Conservation (phyloP, 208 protist genomes). For the Trypanosoma rangeli region DNA sequence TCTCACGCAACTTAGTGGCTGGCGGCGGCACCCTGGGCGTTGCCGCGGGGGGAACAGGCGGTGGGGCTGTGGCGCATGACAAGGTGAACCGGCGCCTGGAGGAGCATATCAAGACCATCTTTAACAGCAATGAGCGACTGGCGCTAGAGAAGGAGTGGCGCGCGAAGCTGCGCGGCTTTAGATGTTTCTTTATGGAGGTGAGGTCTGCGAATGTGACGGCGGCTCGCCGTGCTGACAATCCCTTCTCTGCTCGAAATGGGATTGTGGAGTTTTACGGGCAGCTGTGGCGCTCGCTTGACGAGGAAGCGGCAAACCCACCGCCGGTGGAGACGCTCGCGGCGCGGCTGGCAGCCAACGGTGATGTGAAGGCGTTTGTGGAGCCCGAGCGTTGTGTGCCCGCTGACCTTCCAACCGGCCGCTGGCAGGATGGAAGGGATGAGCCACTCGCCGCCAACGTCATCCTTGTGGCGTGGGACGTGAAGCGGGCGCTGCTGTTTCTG, state of each 20-base stretch:
- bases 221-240: constrained; percentile 85
- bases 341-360: constrained; percentile 34
- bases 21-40: constrained; percentile 1
- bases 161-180: constrained; percentile 42
- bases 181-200: constrained; percentile 72
- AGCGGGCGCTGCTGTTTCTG: constrained; percentile 83
- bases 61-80: constrained; percentile 10
- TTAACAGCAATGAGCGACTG: constrained; percentile 69
- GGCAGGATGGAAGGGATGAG: background rate
- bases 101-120: constrained; percentile 77
- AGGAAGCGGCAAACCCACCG: constrained; percentile 36
- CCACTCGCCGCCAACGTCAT: constrained; percentile 49
- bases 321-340: constrained; percentile 41
- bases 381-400: constrained; percentile 64
- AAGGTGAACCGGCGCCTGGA: constrained; percentile 53
- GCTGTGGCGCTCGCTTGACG: constrained; percentile 63
- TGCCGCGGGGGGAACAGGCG: constrained; percentile 2
- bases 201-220: constrained; percentile 75
- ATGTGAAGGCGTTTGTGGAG: constrained; percentile 55
- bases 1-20: constrained; percentile 15
- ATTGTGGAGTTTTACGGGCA: constrained; percentile 72
- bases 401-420: background rate
- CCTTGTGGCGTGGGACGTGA: constrained; percentile 85
- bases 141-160: constrained; percentile 53
- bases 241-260: constrained; percentile 80